Evolutionary conservation across 768 basidiomycete genomes (phyloP), one percentile per base, ranked within the genome.

Genomic region (Tulasnella sp.): DNA sequence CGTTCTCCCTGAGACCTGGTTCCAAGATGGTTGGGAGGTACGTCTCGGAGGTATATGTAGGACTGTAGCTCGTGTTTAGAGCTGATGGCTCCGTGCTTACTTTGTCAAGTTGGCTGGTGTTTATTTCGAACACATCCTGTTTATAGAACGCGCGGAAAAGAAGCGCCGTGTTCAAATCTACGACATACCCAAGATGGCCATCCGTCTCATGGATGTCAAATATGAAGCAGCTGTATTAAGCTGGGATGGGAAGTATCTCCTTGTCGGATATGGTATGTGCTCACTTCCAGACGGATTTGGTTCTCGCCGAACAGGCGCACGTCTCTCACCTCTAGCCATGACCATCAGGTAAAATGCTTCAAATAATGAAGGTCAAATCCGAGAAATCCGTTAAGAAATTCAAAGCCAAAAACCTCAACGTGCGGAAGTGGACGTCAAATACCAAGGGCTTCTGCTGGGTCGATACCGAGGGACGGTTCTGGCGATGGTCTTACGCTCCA

Each of bases 351-450:
- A 68, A 68, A 68, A 27, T 36, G 5, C 62, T 68, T 27, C 62
- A 68, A 68, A 34, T 68, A 68, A 12, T 68, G 31, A 68, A 27
- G 14, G 62, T 68, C 9, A 68, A 68, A 68, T 68, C 62, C n/a
- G 27, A 68, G 34, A 68, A 68, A 36, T 5, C 31, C 62, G 34
- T 68, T 31, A 68, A 68, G 62, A 68, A 68, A 34, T 68, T 68
- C 31, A 68, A 68, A 68, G 62, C 62, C 14, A 68, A 68, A 16
- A 68, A 68, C 27, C 1, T 31, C 14, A 21, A 34, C 12, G 62
- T 68, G 12, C 62, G 62, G 62, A 68, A 68, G n/a, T 68, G 62
- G 62, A 68, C 62, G n/a, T 68, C 62, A 36, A 68, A 68, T 12
- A 34, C n/a, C 27, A 68, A 68, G 62, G 62, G 62, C 27, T 68